Percentiles rank a stretch among this genome's conserved stretches.
These are phyloP conservation scores for Straminergon stramineum DNA, from an alignment of 225 moss, liverwort and hornwort species.

Conservation along the genomic window DNA sequence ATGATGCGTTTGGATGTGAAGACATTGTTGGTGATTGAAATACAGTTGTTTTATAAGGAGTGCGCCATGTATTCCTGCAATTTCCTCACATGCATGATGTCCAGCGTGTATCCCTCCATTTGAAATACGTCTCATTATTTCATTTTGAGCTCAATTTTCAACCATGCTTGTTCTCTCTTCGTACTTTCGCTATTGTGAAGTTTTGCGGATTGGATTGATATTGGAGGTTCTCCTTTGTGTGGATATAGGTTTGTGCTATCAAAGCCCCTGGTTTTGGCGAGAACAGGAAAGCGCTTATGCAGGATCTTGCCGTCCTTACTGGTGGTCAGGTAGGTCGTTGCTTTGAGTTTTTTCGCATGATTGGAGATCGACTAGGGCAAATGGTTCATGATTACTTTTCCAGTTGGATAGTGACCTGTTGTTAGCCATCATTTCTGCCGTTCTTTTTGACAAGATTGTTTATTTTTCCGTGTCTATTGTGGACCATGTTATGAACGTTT, in stretches of 20 bases:
- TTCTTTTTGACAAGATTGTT: not conserved
- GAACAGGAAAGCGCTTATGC: conserved; percentile 77
- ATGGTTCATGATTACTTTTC: too few species aligned
- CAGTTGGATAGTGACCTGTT: not conserved
- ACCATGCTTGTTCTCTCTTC: fast-evolving
- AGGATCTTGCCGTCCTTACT: conserved; percentile 84
- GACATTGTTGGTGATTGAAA: not conserved
- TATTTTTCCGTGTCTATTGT: not conserved
- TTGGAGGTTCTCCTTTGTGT: not conserved
- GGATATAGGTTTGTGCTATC: conserved; percentile 71
- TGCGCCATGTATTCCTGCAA: too few species aligned
- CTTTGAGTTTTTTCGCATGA: not conserved
- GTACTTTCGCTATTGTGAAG: not conserved
- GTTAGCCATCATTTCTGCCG: too few species aligned
- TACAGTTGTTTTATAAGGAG: too few species aligned
- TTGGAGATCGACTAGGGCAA: not conserved
- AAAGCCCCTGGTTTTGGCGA: conserved; percentile 99
- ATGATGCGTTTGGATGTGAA: not conserved
- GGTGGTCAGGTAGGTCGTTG: conserved; percentile 68
- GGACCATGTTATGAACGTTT: too few species aligned
- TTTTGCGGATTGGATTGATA: not conserved
- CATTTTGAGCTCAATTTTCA: fast-evolving
- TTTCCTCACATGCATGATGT: too few species aligned
- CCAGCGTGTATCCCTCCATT: too few species aligned
- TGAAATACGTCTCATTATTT: too few species aligned